Percentiles rank a stretch among this genome's conserved stretches.
Conservation (phyloP, 306 rosid species). For the Rubus idaeus region DNA sequence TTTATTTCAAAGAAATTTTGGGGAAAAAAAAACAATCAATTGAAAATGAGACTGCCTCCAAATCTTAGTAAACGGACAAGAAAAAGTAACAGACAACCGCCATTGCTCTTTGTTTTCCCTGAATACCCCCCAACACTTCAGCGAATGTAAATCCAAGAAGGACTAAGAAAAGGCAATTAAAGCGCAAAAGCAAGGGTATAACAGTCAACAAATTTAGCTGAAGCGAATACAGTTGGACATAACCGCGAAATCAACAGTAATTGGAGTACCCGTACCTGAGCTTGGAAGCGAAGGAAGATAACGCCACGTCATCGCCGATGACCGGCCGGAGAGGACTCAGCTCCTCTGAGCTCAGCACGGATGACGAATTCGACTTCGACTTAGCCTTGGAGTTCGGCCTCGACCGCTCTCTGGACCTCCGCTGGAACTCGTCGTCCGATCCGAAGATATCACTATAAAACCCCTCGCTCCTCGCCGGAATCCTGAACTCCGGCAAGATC, state of each 20-base stretch:
- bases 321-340: constrained; percentile 64
- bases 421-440: constrained; percentile 55
- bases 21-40: neutral
- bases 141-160: neutral
- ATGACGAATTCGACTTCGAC: constrained; percentile 66
- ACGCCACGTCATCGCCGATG: constrained; percentile 65
- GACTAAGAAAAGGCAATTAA: neutral
- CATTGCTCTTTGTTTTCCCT: neutral
- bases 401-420: constrained; percentile 77
- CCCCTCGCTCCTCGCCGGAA: constrained; percentile 51
- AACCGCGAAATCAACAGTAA: neutral
- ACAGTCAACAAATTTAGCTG: constrained; percentile 27
- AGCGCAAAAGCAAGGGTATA: constrained; percentile 20
- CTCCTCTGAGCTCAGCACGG: constrained; percentile 86
- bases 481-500: constrained; percentile 65
- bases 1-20: neutral
- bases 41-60: too few relatives aligned
- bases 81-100: neutral
- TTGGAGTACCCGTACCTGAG: constrained; percentile 56
- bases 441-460: constrained; percentile 71
- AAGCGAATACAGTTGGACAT: neutral
- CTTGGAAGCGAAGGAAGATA: constrained; percentile 64
- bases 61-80: neutral
- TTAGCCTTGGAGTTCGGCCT: constrained; percentile 60
- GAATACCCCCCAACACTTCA: neutral